phyloP scores from a whole-genome alignment of 2,329 filamentous ascomycete genomes.

The Claviceps maximensis region DNA sequence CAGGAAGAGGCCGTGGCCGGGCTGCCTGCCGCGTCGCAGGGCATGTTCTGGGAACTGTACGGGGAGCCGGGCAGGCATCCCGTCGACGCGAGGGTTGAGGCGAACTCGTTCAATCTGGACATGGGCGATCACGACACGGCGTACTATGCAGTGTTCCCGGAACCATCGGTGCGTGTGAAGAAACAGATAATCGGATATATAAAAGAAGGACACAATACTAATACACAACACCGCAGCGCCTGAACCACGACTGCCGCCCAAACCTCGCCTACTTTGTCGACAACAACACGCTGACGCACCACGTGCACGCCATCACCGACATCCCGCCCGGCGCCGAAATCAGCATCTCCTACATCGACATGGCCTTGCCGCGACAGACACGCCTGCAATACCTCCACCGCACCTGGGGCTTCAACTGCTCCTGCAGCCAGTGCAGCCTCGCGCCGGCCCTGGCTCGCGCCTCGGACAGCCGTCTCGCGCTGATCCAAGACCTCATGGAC shows the following conservation, averaged over 20 bases:
- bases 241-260: conserved; percentile 33
- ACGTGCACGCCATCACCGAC: conserved; percentile 24
- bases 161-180: conserved; percentile 7
- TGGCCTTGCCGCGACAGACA: conserved; percentile 10
- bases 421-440: conserved; percentile 25
- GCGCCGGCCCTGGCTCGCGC: conserved; percentile 13
- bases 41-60: conserved; percentile 6
- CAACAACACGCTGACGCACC: conserved; percentile 23
- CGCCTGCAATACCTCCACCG: conserved; percentile 18
- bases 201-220: background rate
- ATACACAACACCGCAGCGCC: conserved; percentile 12
- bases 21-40: conserved; percentile 1
- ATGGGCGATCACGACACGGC: background rate
- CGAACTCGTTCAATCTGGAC: conserved; percentile 7
- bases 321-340: conserved; percentile 30
- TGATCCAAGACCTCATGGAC: conserved; percentile 14
- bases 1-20: conserved; percentile 4
- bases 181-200: background rate
- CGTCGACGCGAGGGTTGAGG: conserved; percentile 5
- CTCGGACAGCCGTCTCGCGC: conserved; percentile 24
- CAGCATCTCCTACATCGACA: conserved; percentile 28
- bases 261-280: conserved; percentile 32
- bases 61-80: background rate
- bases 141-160: conserved; percentile 6
- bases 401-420: conserved; percentile 28